These are phyloP conservation scores for Psilocybe tampanensis DNA, from an alignment of 768 basidiomycete genomes.

Conservation along the genomic window DNA sequence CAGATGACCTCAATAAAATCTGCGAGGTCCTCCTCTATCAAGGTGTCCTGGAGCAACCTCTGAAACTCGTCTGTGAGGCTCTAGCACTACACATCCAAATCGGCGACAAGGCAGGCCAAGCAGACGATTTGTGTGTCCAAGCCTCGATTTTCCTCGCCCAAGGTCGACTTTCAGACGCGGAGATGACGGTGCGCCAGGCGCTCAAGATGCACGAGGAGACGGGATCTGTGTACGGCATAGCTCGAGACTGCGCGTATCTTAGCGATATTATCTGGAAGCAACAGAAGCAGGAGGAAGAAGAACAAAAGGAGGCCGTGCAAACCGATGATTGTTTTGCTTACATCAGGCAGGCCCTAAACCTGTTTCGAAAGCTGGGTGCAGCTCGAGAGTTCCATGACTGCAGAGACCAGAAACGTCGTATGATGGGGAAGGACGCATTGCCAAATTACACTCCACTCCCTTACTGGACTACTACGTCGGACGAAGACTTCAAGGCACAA, in stretches of 20 bases:
- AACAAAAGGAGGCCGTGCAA: no score
- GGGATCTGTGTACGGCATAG: conserved; percentile 14
- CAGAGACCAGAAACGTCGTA: conserved; percentile 3
- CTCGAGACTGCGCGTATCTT: conserved; percentile 22
- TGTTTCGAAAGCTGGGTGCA: conserved; percentile 2
- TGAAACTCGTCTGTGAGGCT: conserved; percentile 13
- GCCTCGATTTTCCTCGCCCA: conserved; percentile 25
- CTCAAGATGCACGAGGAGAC: conserved; percentile 20
- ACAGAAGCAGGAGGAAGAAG: not conserved
- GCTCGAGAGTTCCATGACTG: conserved; percentile 3
- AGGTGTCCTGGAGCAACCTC: conserved; percentile 1
- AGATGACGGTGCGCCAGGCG: conserved; percentile 20
- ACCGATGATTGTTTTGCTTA: not conserved
- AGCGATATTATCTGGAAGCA: conserved; percentile 22
- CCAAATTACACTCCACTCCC: not conserved
- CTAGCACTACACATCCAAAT: conserved; percentile 18
- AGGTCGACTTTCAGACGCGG: conserved; percentile 20
- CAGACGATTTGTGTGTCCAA: conserved; percentile 27
- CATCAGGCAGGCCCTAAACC: not conserved
- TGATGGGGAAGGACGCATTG: not conserved
- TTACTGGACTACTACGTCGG: not conserved
- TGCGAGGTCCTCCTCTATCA: not conserved
- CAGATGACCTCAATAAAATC: conserved; percentile 7
- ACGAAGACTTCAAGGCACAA: not conserved
- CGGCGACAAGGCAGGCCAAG: conserved; percentile 22